These are phyloP conservation scores for Neurospora sp. DNA, from an alignment of 495 filamentous ascomycete genomes.

Conservation along the genomic window DNA sequence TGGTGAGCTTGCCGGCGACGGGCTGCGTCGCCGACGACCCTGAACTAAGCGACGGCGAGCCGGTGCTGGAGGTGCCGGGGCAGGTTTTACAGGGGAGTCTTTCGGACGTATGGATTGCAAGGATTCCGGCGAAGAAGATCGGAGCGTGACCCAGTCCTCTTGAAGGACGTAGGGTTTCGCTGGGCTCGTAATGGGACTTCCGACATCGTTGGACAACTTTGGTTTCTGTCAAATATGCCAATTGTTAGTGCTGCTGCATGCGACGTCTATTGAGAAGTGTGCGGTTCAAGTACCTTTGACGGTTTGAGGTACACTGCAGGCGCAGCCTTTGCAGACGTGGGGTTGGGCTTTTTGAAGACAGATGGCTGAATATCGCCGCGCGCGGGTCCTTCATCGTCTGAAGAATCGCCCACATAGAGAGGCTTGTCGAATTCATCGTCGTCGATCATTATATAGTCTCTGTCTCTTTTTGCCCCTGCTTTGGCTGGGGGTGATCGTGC, in stretches of 20 bases:
- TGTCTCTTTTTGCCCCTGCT: slow-evolving; percentile 7
- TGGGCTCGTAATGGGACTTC: slow-evolving; percentile 16
- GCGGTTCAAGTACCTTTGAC: not conserved
- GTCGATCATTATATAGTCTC: slow-evolving; percentile 30
- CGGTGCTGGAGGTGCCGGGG: slow-evolving; percentile 4
- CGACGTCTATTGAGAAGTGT: not conserved
- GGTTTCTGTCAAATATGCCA: not conserved
- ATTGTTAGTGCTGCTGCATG: not conserved
- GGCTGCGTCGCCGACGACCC: slow-evolving; percentile 15
- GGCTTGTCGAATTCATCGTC: slow-evolving; percentile 33
- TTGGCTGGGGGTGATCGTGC: slow-evolving; percentile 2
- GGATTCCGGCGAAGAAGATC: slow-evolving; percentile 9
- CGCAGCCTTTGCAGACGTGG: not conserved
- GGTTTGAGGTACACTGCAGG: not conserved
- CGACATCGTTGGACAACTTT: not conserved
- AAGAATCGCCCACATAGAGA: slow-evolving; percentile 29
- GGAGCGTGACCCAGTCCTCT: slow-evolving; percentile 17
- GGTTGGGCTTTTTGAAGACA: slow-evolving; percentile 37
- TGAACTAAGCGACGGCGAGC: slow-evolving; percentile 21
- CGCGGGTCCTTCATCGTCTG: slow-evolving; percentile 32
- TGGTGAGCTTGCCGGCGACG: slow-evolving; percentile 10
- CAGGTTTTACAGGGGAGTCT: not conserved
- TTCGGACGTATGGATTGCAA: slow-evolving; percentile 7
- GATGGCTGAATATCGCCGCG: slow-evolving; percentile 63
- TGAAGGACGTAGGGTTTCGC: slow-evolving; percentile 7